Base-by-base conservation (phyloP, 2,329 filamentous ascomycete species). In the Fusarium sp. region DNA sequence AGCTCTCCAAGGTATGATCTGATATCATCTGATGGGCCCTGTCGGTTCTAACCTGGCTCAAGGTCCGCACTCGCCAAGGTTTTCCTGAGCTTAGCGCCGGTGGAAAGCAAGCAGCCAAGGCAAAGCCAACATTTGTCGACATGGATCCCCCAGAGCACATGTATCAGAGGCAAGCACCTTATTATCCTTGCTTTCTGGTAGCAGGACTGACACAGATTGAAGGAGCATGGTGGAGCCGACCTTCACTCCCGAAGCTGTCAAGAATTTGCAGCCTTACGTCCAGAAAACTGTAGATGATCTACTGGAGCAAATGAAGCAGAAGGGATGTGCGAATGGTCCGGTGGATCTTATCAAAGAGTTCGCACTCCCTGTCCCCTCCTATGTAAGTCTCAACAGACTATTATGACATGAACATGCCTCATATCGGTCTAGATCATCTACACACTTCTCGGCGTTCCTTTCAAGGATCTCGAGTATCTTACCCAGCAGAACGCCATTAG, bases 101-200 rank as follows among this genome's bases (percentile, higher is more conserved):
- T 18, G 86, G 85, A 13, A 87, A 85, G 68, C 79, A 81, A 42
- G 86, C 86, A 13, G 85, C 83, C n/a, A 85, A 86, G 70, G 84
- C 82, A 42, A 85, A 83, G 63, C 84, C 86, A 2, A 87, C 85
- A 1, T 87, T 87, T 72, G 86, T 87, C 10, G 85, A 87, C 72
- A 87, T 87, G 84, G 85, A 87, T 66, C 76, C 84, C 8, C 86
- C 86, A 0, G 81, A 82, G 6, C 86, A 88, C 64, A 85, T 84
- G 82, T 76, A 80, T 20, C 84, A 87, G 66, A 82, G 84, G 83
- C 82, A 75, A 61, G 59, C 48, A 53, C 26, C 17, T 38, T 22
- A 20, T 11, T 3, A 39, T 6, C n/a, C 20, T 18, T 8, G 5
- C 8, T 5, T 26, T 5, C 26, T n/a, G n/a, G n/a, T n/a, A 4